These are phyloP conservation scores for Hanseniaspora hatyaiensis DNA, from an alignment of 805 yeast species.

Conservation along the genomic window DNA sequence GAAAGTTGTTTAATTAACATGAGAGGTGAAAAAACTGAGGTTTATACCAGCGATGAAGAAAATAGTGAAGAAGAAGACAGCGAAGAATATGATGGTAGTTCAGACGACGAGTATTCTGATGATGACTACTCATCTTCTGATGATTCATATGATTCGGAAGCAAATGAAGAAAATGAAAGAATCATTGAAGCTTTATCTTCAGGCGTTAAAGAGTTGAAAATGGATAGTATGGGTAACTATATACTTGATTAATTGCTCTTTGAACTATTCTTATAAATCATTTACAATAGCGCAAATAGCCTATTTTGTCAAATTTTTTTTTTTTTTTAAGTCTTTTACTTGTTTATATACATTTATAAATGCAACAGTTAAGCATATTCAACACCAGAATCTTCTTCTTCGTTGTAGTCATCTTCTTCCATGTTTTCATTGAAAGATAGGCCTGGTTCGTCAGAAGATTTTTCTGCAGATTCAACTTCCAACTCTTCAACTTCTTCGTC, in stretches of 20 bases:
- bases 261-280: too few relatives aligned
- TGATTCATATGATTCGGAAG: slow-evolving; percentile 26
- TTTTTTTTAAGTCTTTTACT: slow-evolving; percentile 18
- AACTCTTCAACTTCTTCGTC: slow-evolving; percentile 21
- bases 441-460: too few relatives aligned
- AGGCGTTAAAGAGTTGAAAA: slow-evolving; percentile 55
- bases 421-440: slow-evolving; percentile 30
- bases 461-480: slow-evolving; percentile 23
- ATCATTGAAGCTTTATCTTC: slow-evolving; percentile 58
- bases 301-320: slow-evolving; percentile 7
- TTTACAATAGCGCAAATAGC: too few relatives aligned
- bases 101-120: slow-evolving; percentile 24
- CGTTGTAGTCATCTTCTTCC: slow-evolving; percentile 28
- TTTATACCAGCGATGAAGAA: slow-evolving; percentile 44
- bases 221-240: slow-evolving; percentile 76
- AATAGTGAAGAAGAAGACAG: slow-evolving; percentile 27
- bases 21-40: slow-evolving; percentile 37
- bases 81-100: slow-evolving; percentile 20
- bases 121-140: slow-evolving; percentile 27
- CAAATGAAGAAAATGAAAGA: slow-evolving; percentile 41
- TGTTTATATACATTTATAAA: not conserved
- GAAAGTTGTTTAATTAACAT: slow-evolving; percentile 63
- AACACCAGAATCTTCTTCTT: slow-evolving; percentile 31
- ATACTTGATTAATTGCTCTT: slow-evolving; percentile 48
- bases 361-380: slow-evolving; percentile 26